phyloP scores from a whole-genome alignment of 2,329 filamentous ascomycete species.

The Daldinia sp. region DNA sequence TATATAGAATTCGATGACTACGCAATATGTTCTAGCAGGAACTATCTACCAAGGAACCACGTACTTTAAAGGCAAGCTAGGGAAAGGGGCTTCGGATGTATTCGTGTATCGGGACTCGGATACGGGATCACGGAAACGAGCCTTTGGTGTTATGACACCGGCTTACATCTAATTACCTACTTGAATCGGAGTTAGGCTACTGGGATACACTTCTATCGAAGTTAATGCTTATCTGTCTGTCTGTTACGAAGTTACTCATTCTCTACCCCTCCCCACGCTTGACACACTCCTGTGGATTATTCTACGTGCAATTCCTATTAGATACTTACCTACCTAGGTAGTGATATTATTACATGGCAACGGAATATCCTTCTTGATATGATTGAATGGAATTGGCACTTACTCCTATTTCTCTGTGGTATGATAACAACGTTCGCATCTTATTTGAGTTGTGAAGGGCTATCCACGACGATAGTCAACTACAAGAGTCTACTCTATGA shows the following conservation, averaged over 20 bases:
- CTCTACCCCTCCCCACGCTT: neutral
- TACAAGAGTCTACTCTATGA: too few species aligned
- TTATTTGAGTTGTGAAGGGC: too few species aligned
- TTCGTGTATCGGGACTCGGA: slow-evolving; percentile 34
- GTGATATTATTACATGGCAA: too few species aligned
- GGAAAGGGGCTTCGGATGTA: slow-evolving; percentile 15
- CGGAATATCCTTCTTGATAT: neutral
- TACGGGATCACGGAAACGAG: slow-evolving; percentile 34
- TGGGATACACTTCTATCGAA: neutral
- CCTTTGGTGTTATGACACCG: slow-evolving; percentile 3
- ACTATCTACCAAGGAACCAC: slow-evolving; percentile 2
- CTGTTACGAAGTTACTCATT: neutral
- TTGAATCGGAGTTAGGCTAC: neutral
- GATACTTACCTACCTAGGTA: too few species aligned
- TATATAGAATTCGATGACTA: neutral
- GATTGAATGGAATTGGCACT: too few species aligned
- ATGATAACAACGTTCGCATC: too few species aligned
- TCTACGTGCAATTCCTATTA: too few species aligned
- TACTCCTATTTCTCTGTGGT: too few species aligned
- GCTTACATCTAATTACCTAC: neutral
- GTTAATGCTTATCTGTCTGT: neutral
- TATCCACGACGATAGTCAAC: too few species aligned
- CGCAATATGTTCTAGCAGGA: neutral
- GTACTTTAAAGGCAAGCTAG: slow-evolving; percentile 13
- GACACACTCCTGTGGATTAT: neutral